Evolutionary conservation across 352 stramenopile species (phyloP).

Genomic region (Phytophthora pluvialis): DNA sequence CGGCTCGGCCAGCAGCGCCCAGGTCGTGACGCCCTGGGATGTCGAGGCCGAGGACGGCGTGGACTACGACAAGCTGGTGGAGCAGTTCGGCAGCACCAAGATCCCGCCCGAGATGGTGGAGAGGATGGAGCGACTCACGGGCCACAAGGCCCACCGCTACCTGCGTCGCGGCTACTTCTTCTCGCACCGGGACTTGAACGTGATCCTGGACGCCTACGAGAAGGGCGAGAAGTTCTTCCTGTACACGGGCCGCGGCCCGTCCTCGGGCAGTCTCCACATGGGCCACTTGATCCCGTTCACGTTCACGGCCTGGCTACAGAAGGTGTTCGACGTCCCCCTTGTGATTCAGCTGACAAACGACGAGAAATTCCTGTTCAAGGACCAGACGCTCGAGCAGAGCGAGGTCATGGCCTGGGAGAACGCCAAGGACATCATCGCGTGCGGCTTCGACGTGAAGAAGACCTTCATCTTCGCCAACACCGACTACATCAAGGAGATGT

Average conservation of each 20-base stretch:
- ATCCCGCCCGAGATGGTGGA: constrained; percentile 94
- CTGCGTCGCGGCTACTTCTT: constrained; percentile 99
- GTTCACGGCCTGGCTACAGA: constrained; percentile 99
- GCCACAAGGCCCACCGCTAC: constrained; percentile 95
- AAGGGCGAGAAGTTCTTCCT: constrained; percentile 98
- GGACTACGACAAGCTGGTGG: constrained; percentile 99
- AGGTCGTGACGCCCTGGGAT: constrained; percentile 94
- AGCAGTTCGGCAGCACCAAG: constrained; percentile 96
- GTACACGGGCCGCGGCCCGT: constrained; percentile 99
- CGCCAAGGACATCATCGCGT: constrained; percentile 99
- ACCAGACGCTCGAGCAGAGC: constrained; percentile 90
- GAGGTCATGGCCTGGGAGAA: constrained; percentile 98
- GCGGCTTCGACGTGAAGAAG: constrained; percentile 96
- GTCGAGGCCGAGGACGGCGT: constrained; percentile 96
- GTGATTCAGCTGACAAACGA: constrained; percentile 99
- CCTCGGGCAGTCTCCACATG: constrained; percentile 97
- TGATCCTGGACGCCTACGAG: constrained; percentile 96
- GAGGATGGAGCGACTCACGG: constrained; percentile 96
- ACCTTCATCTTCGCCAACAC: constrained; percentile 99
- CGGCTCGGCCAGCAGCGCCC: constrained; percentile 54
- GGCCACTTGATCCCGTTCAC: constrained; percentile 99
- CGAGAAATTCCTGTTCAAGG: constrained; percentile 99
- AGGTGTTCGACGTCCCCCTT: constrained; percentile 98
- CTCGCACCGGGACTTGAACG: constrained; percentile 98
- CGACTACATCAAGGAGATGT: constrained; percentile 99